These are phyloP conservation scores for Helminthosporium solani DNA, from an alignment of 2,329 filamentous ascomycete species.

Conservation along the genomic window DNA sequence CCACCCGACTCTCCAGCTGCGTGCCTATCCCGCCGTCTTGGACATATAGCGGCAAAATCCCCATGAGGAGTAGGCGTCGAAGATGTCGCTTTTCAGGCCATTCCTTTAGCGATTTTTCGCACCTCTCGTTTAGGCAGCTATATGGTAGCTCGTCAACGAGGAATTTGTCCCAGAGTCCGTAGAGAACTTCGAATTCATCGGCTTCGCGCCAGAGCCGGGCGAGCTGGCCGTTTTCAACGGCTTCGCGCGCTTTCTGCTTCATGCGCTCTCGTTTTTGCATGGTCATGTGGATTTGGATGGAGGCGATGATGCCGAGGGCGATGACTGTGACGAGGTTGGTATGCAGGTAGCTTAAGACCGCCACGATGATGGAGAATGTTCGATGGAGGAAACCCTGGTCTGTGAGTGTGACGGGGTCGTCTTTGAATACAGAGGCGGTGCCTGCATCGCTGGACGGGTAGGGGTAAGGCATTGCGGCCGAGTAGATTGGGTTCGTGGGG, in stretches of 20 bases:
- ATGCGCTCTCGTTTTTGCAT: too few species aligned
- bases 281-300: too few species aligned
- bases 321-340: too few species aligned
- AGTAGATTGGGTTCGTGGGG: too few species aligned
- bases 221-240: neutral
- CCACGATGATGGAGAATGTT: too few species aligned
- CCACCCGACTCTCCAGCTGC: neutral
- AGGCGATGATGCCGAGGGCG: too few species aligned
- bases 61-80: constrained; percentile 10
- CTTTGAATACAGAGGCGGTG: too few species aligned
- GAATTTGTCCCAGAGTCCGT: constrained; percentile 7
- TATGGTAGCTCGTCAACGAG: constrained; percentile 2
- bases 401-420: too few species aligned
- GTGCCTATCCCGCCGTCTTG: constrained; percentile 10
- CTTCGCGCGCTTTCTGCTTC: neutral
- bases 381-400: too few species aligned
- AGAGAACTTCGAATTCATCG: neutral
- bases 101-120: neutral
- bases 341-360: too few species aligned
- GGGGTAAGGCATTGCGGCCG: too few species aligned
- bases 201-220: neutral
- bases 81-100: constrained; percentile 7
- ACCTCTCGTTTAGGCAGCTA: constrained; percentile 5
- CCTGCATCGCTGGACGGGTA: too few species aligned
- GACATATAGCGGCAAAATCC: constrained; percentile 18